Percentiles rank a stretch among this genome's conserved stretches.
Conservation (phyloP, 2,329 filamentous ascomycete genomes). For the Fusarium agapanthi region DNA sequence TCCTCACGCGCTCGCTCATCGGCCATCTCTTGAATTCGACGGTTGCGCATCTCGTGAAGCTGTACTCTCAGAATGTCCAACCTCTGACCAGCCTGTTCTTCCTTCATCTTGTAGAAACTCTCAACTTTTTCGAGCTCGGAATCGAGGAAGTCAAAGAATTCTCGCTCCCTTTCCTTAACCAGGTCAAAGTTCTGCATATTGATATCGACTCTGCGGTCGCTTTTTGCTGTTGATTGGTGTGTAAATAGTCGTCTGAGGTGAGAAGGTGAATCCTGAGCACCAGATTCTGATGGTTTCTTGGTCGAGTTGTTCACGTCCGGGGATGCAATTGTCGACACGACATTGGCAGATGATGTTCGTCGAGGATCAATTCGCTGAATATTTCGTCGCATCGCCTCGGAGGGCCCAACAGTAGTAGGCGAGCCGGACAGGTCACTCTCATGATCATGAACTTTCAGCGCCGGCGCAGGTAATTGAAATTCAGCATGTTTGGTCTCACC, state of each 20-base stretch:
- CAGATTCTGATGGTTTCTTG: conserved; percentile 30
- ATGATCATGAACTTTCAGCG: conserved; percentile 52
- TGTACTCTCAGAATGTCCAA: conserved; percentile 79
- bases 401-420: conserved; percentile 31
- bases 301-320: conserved; percentile 8
- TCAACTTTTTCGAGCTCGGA: conserved; percentile 91
- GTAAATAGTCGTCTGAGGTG: conserved; percentile 50
- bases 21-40: conserved; percentile 76
- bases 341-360: conserved; percentile 49
- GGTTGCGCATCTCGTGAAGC: conserved; percentile 90
- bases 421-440: conserved; percentile 34
- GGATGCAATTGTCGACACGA: conserved; percentile 31
- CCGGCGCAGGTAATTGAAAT: conserved; percentile 65
- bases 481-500: conserved; percentile 38
- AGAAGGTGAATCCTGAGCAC: conserved; percentile 40
- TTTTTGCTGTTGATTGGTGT: conserved; percentile 37
- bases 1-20: conserved; percentile 50
- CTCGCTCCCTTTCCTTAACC: conserved; percentile 77
- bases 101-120: conserved; percentile 86
- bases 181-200: conserved; percentile 62
- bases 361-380: conserved; percentile 42
- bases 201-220: conserved; percentile 51
- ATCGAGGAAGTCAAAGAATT: conserved; percentile 89
- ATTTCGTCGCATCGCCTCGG: conserved; percentile 24
- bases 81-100: conserved; percentile 81